These are phyloP conservation scores for Castanospermum australe DNA, from an alignment of 306 rosid genomes.

Conservation along the genomic window DNA sequence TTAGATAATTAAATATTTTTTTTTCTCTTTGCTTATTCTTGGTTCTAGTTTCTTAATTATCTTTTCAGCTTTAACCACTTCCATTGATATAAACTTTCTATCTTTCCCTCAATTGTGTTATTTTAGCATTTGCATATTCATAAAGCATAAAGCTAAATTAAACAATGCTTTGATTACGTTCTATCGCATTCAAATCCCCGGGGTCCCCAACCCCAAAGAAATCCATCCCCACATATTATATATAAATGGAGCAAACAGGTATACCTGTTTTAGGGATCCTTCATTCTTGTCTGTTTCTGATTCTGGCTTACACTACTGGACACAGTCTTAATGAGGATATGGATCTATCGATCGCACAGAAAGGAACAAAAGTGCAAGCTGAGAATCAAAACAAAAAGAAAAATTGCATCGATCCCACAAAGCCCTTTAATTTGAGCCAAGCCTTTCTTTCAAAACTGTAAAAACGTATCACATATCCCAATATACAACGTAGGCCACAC, in stretches of 20 bases:
- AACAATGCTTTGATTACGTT: background rate
- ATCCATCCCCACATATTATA: background rate
- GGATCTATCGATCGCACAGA: conserved; percentile 15
- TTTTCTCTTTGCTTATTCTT: too few relatives aligned
- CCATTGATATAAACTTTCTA: too few relatives aligned
- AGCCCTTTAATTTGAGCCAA: background rate
- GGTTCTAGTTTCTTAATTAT: too few relatives aligned
- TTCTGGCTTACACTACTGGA: conserved; percentile 27
- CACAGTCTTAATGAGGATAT: conserved; percentile 35
- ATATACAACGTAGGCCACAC: background rate
- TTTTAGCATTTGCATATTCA: too few relatives aligned
- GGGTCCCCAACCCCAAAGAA: background rate
- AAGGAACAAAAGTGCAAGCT: conserved; percentile 38
- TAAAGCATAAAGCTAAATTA: background rate
- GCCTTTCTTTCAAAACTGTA: background rate
- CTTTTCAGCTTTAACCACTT: too few relatives aligned
- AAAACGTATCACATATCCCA: conserved; percentile 12
- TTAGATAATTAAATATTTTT: too few relatives aligned
- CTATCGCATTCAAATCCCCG: background rate
- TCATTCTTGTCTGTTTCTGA: conserved; percentile 21
- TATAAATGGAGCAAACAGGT: background rate
- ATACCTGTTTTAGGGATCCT: background rate
- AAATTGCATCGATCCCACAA: conserved; percentile 6
- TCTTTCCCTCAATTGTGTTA: too few relatives aligned
- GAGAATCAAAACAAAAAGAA: conserved; percentile 12